These are phyloP conservation scores for Recurvomyces mirabilis DNA, from an alignment of 495 filamentous ascomycete species.

Conservation along the genomic window DNA sequence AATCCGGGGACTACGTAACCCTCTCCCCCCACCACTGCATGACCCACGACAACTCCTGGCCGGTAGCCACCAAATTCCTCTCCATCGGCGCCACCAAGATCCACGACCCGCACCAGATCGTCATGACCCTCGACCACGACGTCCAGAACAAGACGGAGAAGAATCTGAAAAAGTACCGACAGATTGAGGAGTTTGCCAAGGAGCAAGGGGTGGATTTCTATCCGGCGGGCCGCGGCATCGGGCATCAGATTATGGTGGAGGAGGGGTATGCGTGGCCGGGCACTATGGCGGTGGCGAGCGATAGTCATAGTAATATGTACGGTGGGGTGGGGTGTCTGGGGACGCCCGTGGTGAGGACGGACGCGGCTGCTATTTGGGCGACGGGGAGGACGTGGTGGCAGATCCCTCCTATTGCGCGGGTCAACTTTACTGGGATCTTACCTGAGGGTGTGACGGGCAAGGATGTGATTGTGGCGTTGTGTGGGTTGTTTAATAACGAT, in stretches of 20 bases:
- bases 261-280: conserved; percentile 76
- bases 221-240: conserved; percentile 72
- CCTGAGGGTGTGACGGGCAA: conserved; percentile 83
- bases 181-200: conserved; percentile 79
- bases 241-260: conserved; percentile 85
- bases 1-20: conserved; percentile 39
- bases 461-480: conserved; percentile 86
- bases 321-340: conserved; percentile 71
- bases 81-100: conserved; percentile 72
- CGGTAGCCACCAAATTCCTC: conserved; percentile 77
- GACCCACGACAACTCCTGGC: conserved; percentile 92
- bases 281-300: conserved; percentile 68
- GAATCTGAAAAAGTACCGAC: conserved; percentile 73
- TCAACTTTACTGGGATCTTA: conserved; percentile 64
- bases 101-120: conserved; percentile 60
- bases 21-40: conserved; percentile 66
- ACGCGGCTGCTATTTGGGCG: conserved; percentile 79
- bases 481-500: conserved; percentile 76
- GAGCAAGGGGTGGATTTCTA: conserved; percentile 76
- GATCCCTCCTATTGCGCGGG: conserved; percentile 71
- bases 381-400: conserved; percentile 83
- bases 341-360: conserved; percentile 76
- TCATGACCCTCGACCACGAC: conserved; percentile 90
- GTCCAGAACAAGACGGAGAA: conserved; percentile 76
- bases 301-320: conserved; percentile 83